Percentiles rank a stretch among this genome's conserved stretches.
Conservation (phyloP, 192 early-diverging fungal genomes). For the Podila horticola region DNA sequence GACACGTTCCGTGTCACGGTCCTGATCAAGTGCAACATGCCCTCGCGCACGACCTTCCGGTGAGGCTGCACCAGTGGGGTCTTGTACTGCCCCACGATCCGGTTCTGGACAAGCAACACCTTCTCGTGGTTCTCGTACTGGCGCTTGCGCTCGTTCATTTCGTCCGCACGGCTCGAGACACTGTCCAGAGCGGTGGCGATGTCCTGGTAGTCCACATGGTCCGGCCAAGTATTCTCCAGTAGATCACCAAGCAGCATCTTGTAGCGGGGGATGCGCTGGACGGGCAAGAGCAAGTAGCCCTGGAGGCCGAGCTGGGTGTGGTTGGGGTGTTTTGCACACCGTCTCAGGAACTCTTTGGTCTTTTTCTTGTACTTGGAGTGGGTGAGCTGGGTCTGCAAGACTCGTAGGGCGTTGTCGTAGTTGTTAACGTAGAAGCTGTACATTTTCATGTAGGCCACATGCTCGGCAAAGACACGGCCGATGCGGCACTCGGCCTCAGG, state of each 20-base stretch:
- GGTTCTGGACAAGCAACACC: constrained; percentile 60
- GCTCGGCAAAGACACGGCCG: constrained; percentile 74
- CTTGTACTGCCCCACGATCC: constrained; percentile 49
- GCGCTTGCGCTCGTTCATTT: constrained; percentile 91
- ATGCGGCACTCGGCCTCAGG: constrained; percentile 53
- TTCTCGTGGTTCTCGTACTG: constrained; percentile 68
- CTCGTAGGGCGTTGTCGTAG: constrained; percentile 76
- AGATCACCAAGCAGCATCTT: constrained; percentile 82
- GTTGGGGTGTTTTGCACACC: constrained; percentile 60
- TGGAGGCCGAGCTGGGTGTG: constrained; percentile 87
- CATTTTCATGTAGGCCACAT: constrained; percentile 82
- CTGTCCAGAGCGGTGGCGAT: constrained; percentile 71
- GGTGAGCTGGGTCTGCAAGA: constrained; percentile 57
- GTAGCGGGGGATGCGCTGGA: constrained; percentile 93
- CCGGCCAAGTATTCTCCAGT: constrained; percentile 69
- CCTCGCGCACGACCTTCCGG: constrained; percentile 60
- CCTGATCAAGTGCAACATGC: constrained; percentile 59
- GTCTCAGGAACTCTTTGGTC: constrained; percentile 53
- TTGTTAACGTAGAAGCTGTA: constrained; percentile 89
- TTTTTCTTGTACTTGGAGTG: constrained; percentile 48
- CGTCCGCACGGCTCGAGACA: constrained; percentile 71
- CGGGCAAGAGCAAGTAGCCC: constrained; percentile 85
- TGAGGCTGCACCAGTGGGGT: constrained; percentile 61
- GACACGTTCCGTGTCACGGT: constrained; percentile 49
- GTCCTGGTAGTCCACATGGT: constrained; percentile 77